These are phyloP conservation scores for Skeletonema costatum DNA, from an alignment of 108 stramenopile species.

Conservation along the genomic window DNA sequence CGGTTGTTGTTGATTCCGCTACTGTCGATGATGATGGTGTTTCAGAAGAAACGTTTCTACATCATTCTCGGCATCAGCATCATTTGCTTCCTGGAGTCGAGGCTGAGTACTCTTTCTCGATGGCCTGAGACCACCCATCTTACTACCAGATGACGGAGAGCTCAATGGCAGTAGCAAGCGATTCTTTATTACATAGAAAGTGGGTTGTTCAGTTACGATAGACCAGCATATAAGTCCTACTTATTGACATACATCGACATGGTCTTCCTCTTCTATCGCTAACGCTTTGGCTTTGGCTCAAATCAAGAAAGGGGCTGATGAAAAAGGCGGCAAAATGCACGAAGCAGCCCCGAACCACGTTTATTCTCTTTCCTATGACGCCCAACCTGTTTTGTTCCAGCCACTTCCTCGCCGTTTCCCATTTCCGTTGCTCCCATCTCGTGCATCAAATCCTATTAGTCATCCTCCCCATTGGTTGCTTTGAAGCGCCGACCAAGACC, in stretches of 20 bases:
- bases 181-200: no score
- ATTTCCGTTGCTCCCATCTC: background rate
- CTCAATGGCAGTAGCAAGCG: background rate
- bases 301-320: background rate
- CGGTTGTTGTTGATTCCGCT: background rate
- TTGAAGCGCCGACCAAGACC: background rate
- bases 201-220: no score
- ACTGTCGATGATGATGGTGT: background rate
- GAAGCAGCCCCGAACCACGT: background rate
- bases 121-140: slow-evolving; percentile 25
- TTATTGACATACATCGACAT: no score
- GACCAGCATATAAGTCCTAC: no score
- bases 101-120: slow-evolving; percentile 6
- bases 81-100: background rate
- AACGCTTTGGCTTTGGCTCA: no score
- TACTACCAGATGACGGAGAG: background rate
- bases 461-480: background rate
- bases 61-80: background rate
- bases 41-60: background rate
- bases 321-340: background rate
- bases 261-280: no score
- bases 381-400: background rate
- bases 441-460: background rate
- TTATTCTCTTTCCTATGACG: background rate
- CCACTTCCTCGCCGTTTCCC: background rate